phyloP scores from a whole-genome alignment of 805 yeast genomes.

The Schwanniomyces yamadae region DNA sequence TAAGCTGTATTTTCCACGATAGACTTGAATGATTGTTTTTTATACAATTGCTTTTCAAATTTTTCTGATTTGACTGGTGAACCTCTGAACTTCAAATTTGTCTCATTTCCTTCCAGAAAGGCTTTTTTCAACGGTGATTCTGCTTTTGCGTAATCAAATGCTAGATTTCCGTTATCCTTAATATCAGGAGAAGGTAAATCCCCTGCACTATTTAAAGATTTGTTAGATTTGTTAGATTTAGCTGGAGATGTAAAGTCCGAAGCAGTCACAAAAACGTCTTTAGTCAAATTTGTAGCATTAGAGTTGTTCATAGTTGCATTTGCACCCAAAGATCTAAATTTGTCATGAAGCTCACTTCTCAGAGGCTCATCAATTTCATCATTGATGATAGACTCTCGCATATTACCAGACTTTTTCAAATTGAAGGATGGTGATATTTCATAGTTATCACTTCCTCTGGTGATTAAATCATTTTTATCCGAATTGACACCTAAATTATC shows the following conservation, averaged over 20 bases:
- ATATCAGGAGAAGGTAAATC: neutral
- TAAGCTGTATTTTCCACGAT: constrained; percentile 38
- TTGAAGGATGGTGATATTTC: constrained; percentile 18
- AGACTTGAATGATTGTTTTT: constrained; percentile 21
- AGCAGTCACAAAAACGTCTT: constrained; percentile 26
- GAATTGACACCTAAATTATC: neutral
- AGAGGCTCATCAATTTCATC: constrained; percentile 13
- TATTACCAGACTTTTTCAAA: constrained; percentile 5
- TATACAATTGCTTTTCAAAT: constrained; percentile 10
- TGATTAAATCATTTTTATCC: neutral
- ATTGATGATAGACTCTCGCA: constrained; percentile 13
- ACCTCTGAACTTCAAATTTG: constrained; percentile 7
- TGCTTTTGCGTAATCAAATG: neutral
- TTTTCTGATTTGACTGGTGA: constrained; percentile 10
- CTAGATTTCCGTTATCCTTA: neutral
- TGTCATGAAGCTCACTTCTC: constrained; percentile 11
- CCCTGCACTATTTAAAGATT: neutral
- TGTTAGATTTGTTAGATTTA: neutral
- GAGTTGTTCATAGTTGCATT: constrained; percentile 9
- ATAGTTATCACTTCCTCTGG: too few species aligned
- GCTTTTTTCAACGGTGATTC: constrained; percentile 1
- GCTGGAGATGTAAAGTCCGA: constrained; percentile 15
- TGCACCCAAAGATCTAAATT: constrained; percentile 18
- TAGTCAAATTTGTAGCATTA: constrained; percentile 11
- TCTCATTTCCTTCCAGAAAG: neutral